Evolutionary conservation across 352 stramenopile species (phyloP), one percentile per base, ranked within the genome.

Genomic region (Phytopythium chamaehyphon): DNA sequence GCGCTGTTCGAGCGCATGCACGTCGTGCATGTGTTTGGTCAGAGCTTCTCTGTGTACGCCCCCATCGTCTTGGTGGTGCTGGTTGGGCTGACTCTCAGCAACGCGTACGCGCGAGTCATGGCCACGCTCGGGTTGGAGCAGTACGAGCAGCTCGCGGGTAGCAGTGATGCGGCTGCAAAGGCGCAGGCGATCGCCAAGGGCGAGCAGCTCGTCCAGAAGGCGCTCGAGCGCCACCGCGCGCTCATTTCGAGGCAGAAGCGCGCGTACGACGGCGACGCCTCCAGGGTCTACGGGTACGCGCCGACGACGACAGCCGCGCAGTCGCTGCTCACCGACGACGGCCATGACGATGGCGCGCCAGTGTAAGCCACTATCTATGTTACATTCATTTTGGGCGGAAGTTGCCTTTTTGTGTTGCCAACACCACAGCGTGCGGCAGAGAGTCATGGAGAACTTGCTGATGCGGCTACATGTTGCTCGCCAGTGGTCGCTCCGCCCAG

Each of bases 31-130:
- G 55, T 86, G 8, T 67, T 88, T 22, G 79, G 76, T 3, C 60
- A 63, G 12, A 66, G 65, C 16, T 85, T 90, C 40, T 67, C 67
- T 0, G 61, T 83, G 3, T 87, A 88, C 43, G 72, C 73, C 12
- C 76, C 79, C 9, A 40, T 83, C 6, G 43, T 80, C 3, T 76
- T 90, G 70, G 62, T 86, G 24, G 54, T 69, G 16, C 54, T 90
- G 22, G 69, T 66, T 5, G 64, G 40, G 2, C 78, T 78, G 26
- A 85, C 74, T 2, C 42, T 86, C 5, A 43, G 39, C 12, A 72
- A 90, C 36, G 68, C 65, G 26, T 88, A 87, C 45, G 75, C 73
- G 40, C 66, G 66, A 28, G 54, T 76, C 10, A 71, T 90, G 60
- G 68, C 68, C 36, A 43, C 54, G 12, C 46, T 88, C n/a, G 75